Evolutionary conservation across 2,329 filamentous ascomycete species (phyloP).

Genomic region (Metarhizium rileyi): DNA sequence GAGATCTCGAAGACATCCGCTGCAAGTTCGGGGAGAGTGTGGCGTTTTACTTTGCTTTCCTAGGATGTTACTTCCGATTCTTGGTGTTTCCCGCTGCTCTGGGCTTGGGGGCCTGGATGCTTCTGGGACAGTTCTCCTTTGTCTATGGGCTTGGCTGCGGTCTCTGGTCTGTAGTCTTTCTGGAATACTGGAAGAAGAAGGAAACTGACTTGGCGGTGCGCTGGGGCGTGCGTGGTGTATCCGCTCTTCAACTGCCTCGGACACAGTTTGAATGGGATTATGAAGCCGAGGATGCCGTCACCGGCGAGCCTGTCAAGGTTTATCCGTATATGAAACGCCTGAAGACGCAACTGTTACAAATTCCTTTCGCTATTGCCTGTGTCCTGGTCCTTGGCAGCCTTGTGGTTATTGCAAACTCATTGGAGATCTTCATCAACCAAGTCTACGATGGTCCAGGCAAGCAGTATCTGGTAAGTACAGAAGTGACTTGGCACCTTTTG

Average conservation of each 20-base stretch:
- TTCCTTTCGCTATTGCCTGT: conserved; percentile 75
- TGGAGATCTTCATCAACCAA: conserved; percentile 93
- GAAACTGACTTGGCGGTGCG: conserved; percentile 76
- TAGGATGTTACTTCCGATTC: conserved; percentile 83
- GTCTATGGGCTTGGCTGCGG: conserved; percentile 70
- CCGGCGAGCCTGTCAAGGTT: conserved; percentile 65
- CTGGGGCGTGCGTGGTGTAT: conserved; percentile 83
- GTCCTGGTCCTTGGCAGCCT: conserved; percentile 64
- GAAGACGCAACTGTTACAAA: conserved; percentile 65
- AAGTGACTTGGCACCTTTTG: neutral
- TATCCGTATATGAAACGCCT: conserved; percentile 71
- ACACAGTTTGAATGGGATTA: conserved; percentile 72
- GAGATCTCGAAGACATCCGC: conserved; percentile 64
- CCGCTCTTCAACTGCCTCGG: conserved; percentile 67
- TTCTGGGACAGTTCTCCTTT: conserved; percentile 77
- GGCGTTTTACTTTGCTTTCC: conserved; percentile 91
- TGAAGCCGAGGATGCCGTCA: conserved; percentile 67
- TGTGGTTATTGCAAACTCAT: conserved; percentile 78
- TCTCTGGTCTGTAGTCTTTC: conserved; percentile 82
- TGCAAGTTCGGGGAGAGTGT: conserved; percentile 74
- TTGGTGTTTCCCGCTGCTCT: conserved; percentile 72
- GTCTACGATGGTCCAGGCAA: conserved; percentile 87
- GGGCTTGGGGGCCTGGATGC: conserved; percentile 66
- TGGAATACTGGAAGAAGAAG: conserved; percentile 94
- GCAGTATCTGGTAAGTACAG: conserved; percentile 56